Base-by-base conservation (phyloP, 176 grass and related monocot genomes). In the Luzula sylvatica region DNA sequence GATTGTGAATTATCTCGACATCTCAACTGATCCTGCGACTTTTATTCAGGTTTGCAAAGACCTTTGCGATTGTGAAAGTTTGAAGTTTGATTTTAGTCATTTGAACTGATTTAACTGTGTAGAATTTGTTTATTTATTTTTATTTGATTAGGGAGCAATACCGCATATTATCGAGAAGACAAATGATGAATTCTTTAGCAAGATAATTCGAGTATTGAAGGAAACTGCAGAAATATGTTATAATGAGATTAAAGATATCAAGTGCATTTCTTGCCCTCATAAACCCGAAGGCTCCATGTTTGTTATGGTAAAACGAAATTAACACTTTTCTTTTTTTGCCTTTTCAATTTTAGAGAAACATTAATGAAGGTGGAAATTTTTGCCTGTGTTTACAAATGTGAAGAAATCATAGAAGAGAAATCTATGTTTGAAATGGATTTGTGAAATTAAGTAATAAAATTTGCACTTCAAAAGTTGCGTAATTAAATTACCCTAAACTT, bases 231-330 rank as follows among this genome's bases (percentile, higher is more conserved):
- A 79, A 13, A 76, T 75, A 72, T 88, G 85, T 26, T 88, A 65
- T 23, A 38, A 54, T 38, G 66, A 68, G 58, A 72, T 83, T 42
- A 65, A 76, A 1, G 85, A 83, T 55, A 79, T 83, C 25, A 67
- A 65, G 8, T 83, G 74, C 42, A 75, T 88, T 57, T 68, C 70
- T 23, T 88, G 85, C 28, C 79, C 79, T 14, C 29, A 70, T 35
- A 88, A 76, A 56, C 85, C 79, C 24, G 85, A 88, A 56, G 85
- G 74, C 2, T 78, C 75, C 15, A 83, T 88, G 80, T 88, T 79
- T 76, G 53, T 76, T 52, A 71, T 83, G 85, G 85, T 88, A 52
- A 79, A 35, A 7, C 9, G 30, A 35, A 35, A 24, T 1, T 11
- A 3, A 23, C 6, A 55, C 13, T 66, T 35, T 50, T 3, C 11